A percentile compares a stretch with the other conserved stretches of the same genome.
Conservation (phyloP, 2,329 filamentous ascomycete species). For the Elsinoe fawcettii region DNA sequence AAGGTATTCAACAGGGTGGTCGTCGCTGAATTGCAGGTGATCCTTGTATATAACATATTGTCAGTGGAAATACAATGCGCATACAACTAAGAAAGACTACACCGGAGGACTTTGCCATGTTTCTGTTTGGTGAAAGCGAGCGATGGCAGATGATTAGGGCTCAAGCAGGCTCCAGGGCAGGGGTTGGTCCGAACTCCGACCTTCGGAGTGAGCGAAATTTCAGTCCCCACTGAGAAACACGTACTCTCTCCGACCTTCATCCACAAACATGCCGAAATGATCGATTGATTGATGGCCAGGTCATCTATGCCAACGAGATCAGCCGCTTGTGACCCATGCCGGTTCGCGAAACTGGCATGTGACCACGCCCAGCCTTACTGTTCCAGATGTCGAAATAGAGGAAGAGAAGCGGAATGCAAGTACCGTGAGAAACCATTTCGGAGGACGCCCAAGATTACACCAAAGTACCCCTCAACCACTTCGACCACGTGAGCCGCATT, state of each 20-base stretch:
- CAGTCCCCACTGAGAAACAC: too few species aligned
- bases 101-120: too few species aligned
- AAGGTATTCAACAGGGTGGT: constrained; percentile 21
- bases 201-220: background rate
- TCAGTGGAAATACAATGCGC: too few species aligned
- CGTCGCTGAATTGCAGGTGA: constrained; percentile 14
- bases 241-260: background rate
- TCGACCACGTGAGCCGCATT: background rate
- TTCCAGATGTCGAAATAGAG: constrained; percentile 22
- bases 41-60: background rate
- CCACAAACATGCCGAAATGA: background rate
- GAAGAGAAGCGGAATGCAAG: constrained; percentile 21
- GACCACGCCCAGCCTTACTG: constrained; percentile 26
- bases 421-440: constrained; percentile 28
- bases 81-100: too few species aligned
- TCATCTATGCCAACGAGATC: constrained; percentile 12
- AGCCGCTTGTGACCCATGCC: constrained; percentile 27
- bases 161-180: background rate
- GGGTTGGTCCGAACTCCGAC: background rate
- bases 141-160: too few species aligned
- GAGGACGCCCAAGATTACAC: constrained; percentile 17
- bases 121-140: too few species aligned
- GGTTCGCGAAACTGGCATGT: constrained; percentile 26
- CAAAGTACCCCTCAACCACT: constrained; percentile 2
- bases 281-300: background rate